Percentiles rank a stretch among this genome's conserved stretches.
phyloP scores from a whole-genome alignment of 768 basidiomycete genomes.

The Suillus bovinus region DNA sequence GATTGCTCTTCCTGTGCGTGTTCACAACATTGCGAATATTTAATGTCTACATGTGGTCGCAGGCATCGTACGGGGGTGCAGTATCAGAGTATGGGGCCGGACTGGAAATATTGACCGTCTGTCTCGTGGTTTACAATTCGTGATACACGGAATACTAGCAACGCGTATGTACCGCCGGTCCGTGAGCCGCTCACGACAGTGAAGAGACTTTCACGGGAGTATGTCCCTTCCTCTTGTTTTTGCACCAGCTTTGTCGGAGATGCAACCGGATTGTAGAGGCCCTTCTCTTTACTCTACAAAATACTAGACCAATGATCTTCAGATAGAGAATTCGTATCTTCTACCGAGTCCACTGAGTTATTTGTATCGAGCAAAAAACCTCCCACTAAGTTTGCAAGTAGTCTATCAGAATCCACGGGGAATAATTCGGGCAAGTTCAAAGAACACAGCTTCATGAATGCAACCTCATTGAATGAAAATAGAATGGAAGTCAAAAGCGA shows the following conservation, averaged over 20 bases:
- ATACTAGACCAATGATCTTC: conserved; percentile 12
- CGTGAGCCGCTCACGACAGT: background rate
- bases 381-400: background rate
- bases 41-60: background rate
- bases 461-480: background rate
- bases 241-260: background rate
- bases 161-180: background rate
- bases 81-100: background rate
- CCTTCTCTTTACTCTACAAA: background rate
- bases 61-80: background rate
- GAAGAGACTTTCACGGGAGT: background rate
- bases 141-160: background rate
- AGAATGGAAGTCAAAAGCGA: background rate
- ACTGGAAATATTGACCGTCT: background rate
- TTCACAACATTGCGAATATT: background rate
- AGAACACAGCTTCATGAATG: background rate
- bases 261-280: background rate
- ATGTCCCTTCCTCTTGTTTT: background rate
- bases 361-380: too few species aligned
- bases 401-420: background rate
- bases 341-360: background rate
- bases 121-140: background rate
- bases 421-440: background rate
- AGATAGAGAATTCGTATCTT: conserved; percentile 12
- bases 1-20: background rate